Percentiles rank a stretch among this genome's conserved stretches.
Conservation (phyloP, 2,329 filamentous ascomycete genomes). For the Ceratocystis lukuohia region DNA sequence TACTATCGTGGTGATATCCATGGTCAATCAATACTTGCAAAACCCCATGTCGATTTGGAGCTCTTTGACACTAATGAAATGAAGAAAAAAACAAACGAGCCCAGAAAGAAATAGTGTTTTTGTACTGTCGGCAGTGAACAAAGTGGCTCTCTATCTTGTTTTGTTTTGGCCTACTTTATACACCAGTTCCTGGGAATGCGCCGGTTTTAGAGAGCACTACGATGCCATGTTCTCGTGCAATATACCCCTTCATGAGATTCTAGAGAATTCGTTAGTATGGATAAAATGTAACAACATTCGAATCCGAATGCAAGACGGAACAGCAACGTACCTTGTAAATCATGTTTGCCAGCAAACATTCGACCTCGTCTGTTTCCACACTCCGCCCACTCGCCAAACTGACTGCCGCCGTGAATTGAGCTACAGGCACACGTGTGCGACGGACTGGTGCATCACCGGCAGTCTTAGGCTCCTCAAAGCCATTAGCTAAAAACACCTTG, state of each 20-base stretch:
- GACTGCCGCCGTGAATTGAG: slow-evolving; percentile 75
- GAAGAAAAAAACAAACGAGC: background rate
- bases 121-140: background rate
- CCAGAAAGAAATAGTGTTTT: background rate
- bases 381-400: slow-evolving; percentile 54
- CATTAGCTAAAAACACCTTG: slow-evolving; percentile 77
- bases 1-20: background rate
- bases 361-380: slow-evolving; percentile 82
- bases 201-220: slow-evolving; percentile 87
- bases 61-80: background rate
- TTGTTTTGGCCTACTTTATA: slow-evolving; percentile 28
- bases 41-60: background rate
- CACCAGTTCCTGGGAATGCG: slow-evolving; percentile 82
- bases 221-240: slow-evolving; percentile 75
- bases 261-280: slow-evolving; percentile 27
- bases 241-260: slow-evolving; percentile 97
- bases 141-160: background rate
- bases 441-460: slow-evolving; percentile 50
- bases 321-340: slow-evolving; percentile 76
- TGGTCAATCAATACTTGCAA: background rate
- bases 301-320: background rate
- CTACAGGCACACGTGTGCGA: slow-evolving; percentile 65
- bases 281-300: no score
- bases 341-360: slow-evolving; percentile 88
- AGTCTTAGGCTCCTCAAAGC: slow-evolving; percentile 66